Evolutionary conservation across 306 rosid species (phyloP), one percentile per base, ranked within the genome.

Genomic region (Sesbania bispinosa): DNA sequence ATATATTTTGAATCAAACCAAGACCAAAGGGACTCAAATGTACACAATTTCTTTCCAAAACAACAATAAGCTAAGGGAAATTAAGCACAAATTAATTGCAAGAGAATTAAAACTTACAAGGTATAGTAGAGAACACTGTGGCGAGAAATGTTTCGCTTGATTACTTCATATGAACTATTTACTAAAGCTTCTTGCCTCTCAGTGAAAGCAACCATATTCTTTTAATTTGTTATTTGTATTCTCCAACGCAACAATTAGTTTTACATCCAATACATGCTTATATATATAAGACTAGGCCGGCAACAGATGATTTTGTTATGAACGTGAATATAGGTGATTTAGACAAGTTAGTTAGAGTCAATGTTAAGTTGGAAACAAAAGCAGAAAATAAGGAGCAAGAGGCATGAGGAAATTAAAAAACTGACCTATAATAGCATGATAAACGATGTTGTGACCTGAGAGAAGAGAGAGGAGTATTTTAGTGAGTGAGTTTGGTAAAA

Each of bases 141-240:
- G 1, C 29, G 41, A 10, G 77, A 55, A 61, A 69, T 27, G 50
- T 69, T 23, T 61, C 46, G 19, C 50, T 38, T 60, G 26, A 77
- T 38, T 19, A 9, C 50, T 27, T 77, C 76, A 30, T 21, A 69
- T 19, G 77, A 69, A 4, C 42, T 69, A 7, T 16, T 50, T 23
- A 77, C 81, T 23, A 77, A 45, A 69, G 50, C 58, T 24, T 38
- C 76, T 39, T 77, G 76, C 29, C 32, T 77, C 16, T 77, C 71
- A 1, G 57, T 59, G 39, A 68, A 68, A 29, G n/a, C 24, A 36
- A 1, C 64, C 81, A 68, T 77, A 0, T 1, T 10, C 10, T 10
- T 33, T 23, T 42, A 7, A 27, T 2, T 45, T 38, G 0, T 16
- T 70, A 11, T 16, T 29, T 57, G n/a, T 58, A 0, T 29, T 71